Evolutionary conservation across 148 eudicot species (phyloP), one percentile per base, ranked within the genome.

Genomic region (Camellia granthamiana): DNA sequence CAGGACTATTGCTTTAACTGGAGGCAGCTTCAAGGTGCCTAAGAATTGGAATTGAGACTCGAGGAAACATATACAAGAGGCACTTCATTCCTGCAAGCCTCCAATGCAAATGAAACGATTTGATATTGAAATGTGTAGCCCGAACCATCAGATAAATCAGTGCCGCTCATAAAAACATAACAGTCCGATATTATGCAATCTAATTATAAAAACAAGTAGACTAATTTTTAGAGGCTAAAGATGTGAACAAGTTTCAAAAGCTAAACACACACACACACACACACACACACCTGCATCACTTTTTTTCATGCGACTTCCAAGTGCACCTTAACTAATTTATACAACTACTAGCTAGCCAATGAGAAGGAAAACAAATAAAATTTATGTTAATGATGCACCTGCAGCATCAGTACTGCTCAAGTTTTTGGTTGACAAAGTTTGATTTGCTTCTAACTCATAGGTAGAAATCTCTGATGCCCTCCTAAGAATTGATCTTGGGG

Each of bases 391-490:
- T 60, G 49, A 82, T 86, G 75, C 67, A 92, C 90, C 92, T 86
- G 82, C 71, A 69, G 59, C 71, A 78, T 72, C 72, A 56, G 23
- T 77, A 79, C 49, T 68, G 41, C 18, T 81, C 23, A 64, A 68
- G 54, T 77, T 83, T 19, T 77, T 38, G 19, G 79, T 84, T 16
- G 74, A 47, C 82, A 72, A 21, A 42, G 30, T 83, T 78, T 51
- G 85, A 80, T 73, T 77, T 64, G 83, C 66, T 83, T 81, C 76
- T 11, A 75, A 59, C 71, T 65, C 81, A 83, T 72, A 38, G 3
- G 61, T 6, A 43, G 77, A 79, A 55, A 80, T 78, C 75, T 86
- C 83, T 84, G 86, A 59, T 46, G 81, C 84, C 82, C 82, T 85
- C 85, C 77, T 78, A 61, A 73, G 75, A 51, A 61, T 69, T 72